phyloP scores from a whole-genome alignment of 164 flowering plant species.

The Brasenia schreberi region DNA sequence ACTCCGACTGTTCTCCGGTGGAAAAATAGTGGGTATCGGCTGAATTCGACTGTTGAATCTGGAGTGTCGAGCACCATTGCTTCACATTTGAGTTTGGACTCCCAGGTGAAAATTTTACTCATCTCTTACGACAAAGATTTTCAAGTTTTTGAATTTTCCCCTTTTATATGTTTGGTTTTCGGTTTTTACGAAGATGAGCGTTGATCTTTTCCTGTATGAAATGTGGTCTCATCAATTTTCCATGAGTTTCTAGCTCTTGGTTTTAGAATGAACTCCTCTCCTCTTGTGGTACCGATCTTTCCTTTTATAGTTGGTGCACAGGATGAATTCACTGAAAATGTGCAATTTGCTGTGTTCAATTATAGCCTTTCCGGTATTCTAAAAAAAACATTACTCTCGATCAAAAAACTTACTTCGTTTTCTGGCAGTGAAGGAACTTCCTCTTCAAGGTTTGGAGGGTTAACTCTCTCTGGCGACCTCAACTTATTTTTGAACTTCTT shows the following conservation, averaged over 20 bases:
- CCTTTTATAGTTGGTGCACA: too few species aligned
- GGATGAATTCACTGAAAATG: too few species aligned
- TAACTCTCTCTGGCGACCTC: background rate
- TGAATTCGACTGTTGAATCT: background rate
- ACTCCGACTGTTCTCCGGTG: background rate
- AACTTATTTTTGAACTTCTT: background rate
- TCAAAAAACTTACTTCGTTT: too few species aligned
- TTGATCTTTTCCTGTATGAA: background rate
- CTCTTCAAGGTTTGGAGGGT: background rate
- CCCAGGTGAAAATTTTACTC: background rate
- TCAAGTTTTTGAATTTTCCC: background rate
- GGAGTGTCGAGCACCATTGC: background rate
- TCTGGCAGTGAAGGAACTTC: background rate
- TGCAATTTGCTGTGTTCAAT: too few species aligned
- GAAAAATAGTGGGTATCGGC: background rate
- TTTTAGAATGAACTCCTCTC: too few species aligned
- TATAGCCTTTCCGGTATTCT: too few species aligned
- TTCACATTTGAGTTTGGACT: background rate
- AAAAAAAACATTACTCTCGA: too few species aligned
- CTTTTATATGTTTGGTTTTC: background rate
- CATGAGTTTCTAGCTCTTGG: background rate
- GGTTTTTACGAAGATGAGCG: background rate
- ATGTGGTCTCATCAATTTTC: background rate
- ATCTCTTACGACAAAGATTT: background rate
- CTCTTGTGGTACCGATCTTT: too few species aligned